Evolutionary conservation across 495 filamentous ascomycete genomes (phyloP).

Genomic region (Diplogelasinospora grovesii): DNA sequence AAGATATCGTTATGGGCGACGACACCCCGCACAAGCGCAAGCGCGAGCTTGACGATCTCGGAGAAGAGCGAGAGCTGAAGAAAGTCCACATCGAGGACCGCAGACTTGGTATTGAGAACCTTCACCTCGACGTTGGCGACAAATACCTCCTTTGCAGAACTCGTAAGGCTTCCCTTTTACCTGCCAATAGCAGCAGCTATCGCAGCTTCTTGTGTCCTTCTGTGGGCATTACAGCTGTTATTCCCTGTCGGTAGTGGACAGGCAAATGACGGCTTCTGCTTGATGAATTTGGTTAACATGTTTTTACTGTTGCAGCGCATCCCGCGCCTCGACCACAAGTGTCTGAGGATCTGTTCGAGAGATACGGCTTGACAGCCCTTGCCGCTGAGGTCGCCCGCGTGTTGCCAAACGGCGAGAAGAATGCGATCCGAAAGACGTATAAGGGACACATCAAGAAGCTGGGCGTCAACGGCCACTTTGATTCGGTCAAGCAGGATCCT

Average conservation of each 20-base stretch:
- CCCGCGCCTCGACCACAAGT: slow-evolving; percentile 29
- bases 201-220: slow-evolving; percentile 1
- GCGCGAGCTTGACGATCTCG: slow-evolving; percentile 38
- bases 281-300: slow-evolving; percentile 45
- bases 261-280: not conserved
- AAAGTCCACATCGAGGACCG: slow-evolving; percentile 49
- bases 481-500: slow-evolving; percentile 41
- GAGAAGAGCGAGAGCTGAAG: slow-evolving; percentile 47
- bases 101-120: slow-evolving; percentile 47
- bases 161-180: slow-evolving; percentile 52
- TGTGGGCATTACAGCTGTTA: too few species aligned
- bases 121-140: slow-evolving; percentile 49
- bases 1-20: slow-evolving; percentile 35
- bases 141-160: slow-evolving; percentile 55
- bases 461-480: slow-evolving; percentile 47
- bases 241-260: too few species aligned
- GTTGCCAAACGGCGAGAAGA: slow-evolving; percentile 50
- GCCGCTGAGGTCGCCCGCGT: slow-evolving; percentile 47
- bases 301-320: slow-evolving; percentile 42
- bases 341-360: slow-evolving; percentile 47
- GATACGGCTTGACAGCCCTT: slow-evolving; percentile 41
- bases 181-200: slow-evolving; percentile 7
- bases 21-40: slow-evolving; percentile 49
- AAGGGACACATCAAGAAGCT: slow-evolving; percentile 52
- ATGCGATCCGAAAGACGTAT: slow-evolving; percentile 51